Evolutionary conservation across 352 stramenopile species (phyloP), one percentile per base, ranked within the genome.

Genomic region (Ophiocytium majus): DNA sequence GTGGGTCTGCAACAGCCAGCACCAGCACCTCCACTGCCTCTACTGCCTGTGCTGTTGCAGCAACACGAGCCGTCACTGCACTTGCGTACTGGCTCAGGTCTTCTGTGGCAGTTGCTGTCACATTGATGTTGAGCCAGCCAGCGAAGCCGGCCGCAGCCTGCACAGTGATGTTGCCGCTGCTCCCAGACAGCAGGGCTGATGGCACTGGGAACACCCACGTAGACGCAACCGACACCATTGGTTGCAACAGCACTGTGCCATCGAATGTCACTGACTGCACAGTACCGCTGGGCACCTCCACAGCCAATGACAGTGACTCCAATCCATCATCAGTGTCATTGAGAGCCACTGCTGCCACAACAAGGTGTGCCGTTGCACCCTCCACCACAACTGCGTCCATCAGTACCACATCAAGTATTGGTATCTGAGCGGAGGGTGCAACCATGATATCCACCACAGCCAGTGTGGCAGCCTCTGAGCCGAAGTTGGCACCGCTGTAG

Each of bases 271-370:
- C 64, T 5, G 28, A 5, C 10, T 33, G 28, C 5, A 76, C 28
- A 36, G 5, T 17, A 5, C 17, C 19, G 17, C 17, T 19, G 5
- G 64, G 33, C 10, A 19, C 33, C 5, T 36, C 28, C 5, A 76
- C 64, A 33, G 17, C 28, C 28, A 76, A 10, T 14, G 64, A 5
- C 5, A 76, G 64, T 33, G 5, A 19, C 64, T 76, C 64, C 10
- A 19, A 14, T 10, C 64, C 64, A 36, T 76, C 64, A 14, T 76
- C 64, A 14, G 64, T 76, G 64, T 76, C 64, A 19, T 76, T 76
- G 28, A 76, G 64, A 19, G 28, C 64, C 64, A 76, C 64, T 17
- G 64, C 5, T 10, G 64, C 10, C 5, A 76, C 19, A 14, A 17
- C 5, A 5, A 76, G 28, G 5, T 17, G 10, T 76, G 64, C 64